These are phyloP conservation scores for Colletotrichum musicola DNA, from an alignment of 2,329 filamentous ascomycete genomes.

Conservation along the genomic window DNA sequence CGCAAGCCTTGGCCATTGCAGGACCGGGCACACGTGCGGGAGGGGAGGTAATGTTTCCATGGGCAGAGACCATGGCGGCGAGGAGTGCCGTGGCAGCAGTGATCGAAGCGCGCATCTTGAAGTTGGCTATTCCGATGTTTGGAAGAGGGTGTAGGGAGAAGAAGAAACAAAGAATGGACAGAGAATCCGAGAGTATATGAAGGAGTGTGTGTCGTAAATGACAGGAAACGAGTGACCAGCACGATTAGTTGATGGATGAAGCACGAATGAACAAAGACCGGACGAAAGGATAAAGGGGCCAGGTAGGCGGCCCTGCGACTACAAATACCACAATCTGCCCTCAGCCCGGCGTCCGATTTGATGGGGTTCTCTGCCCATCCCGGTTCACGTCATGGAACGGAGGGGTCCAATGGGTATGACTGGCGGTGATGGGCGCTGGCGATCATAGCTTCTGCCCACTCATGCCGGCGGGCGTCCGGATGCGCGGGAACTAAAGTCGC, in stretches of 20 bases:
- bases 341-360: not conserved
- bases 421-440: conserved; percentile 17
- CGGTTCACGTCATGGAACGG: not conserved
- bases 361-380: not conserved
- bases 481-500: conserved; percentile 18
- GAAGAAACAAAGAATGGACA: not conserved
- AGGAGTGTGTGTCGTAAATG: not conserved
- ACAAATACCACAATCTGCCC: conserved; percentile 27
- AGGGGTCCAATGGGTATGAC: not conserved
- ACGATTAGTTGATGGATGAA: conserved; percentile 22
- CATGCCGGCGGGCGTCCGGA: not conserved
- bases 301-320: conserved; percentile 18
- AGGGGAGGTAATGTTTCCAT: conserved; percentile 59
- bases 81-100: conserved; percentile 36
- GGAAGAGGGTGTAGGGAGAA: not conserved
- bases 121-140: not conserved
- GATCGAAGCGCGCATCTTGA: conserved; percentile 36
- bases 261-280: conserved; percentile 6
- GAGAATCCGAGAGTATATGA: conserved; percentile 1
- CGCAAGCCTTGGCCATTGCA: conserved; percentile 59
- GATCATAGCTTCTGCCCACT: conserved; percentile 29
- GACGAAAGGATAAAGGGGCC: not conserved
- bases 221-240: conserved; percentile 39
- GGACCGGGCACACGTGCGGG: conserved; percentile 55
- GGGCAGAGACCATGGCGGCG: conserved; percentile 50